Evolutionary conservation across 2,329 filamentous ascomycete species (phyloP), one percentile per base, ranked within the genome.

Genomic region (Hymenoscyphus fraxineus): DNA sequence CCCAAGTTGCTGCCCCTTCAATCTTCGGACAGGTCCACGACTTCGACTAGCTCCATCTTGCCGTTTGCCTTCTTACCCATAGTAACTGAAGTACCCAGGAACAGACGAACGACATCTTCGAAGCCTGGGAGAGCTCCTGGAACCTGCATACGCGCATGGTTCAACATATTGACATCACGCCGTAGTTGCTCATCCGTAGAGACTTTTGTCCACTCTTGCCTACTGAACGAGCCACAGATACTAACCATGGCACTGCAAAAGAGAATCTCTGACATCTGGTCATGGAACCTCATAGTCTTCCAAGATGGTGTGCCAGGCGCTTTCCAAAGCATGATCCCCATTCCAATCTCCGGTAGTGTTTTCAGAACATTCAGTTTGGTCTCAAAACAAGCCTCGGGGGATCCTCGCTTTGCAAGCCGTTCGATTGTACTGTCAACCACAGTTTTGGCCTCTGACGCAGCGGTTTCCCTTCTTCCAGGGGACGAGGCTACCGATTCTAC

Each of bases 291-390:
- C 12, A 40, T 38, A 6, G 31, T 22, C 54, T 63, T 19, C 66
- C 64, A 67, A 13, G 22, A n/a, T 1, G 35, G 64, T 6, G 39
- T 58, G 15, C 47, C 27, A 27, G 32, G 59, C 10, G 35, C 16
- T 56, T 63, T 47, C 61, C 64, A 67, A 19, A 60, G 56, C 32
- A 61, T 9, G 4, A 68, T 64, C 19, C 16, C 9, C 27, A 64
- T 35, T 9, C 65, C 67, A 56, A 64, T 67, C 19, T 62, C 41
- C n/a, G 32, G 31, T 15, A 67, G n/a, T 15, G 47, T 47, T 54
- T 58, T 65, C 12, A 68, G 59, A 16, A 61, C 57, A 62, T 61
- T 65, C n/a, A 64, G 4, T 35, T 65, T 65, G 10, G 59, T 64
- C 41, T 64, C 65, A 19, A 65, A 32, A 32, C 61, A 57, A 4